Conservation (phyloP, 2,329 filamentous ascomycete species). For the Didymella exigua region DNA sequence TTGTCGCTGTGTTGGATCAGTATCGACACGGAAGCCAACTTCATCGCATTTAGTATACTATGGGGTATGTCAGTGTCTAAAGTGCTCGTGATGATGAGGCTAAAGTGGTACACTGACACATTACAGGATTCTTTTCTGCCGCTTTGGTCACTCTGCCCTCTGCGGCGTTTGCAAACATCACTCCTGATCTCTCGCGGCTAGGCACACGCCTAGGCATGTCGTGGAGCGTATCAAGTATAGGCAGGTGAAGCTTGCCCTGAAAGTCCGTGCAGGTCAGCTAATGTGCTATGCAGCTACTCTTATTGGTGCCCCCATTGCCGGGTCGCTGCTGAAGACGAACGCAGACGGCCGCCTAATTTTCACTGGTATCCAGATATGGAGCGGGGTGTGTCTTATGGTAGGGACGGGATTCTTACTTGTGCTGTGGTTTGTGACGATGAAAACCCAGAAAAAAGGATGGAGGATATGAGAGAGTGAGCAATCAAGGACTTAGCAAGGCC, state of each 20-base stretch:
- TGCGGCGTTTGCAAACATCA: slow-evolving; percentile 46
- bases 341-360: slow-evolving; percentile 33
- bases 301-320: slow-evolving; percentile 46
- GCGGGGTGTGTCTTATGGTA: slow-evolving; percentile 42
- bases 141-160: slow-evolving; percentile 47
- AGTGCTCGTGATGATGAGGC: neutral
- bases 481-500: neutral
- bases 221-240: slow-evolving; percentile 44
- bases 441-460: slow-evolving; percentile 38
- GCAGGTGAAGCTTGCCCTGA: neutral
- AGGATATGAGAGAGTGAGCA: slow-evolving; percentile 28
- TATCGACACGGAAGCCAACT: slow-evolving; percentile 33
- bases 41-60: slow-evolving; percentile 44
- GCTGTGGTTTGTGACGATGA: slow-evolving; percentile 34
- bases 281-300: slow-evolving; percentile 28
- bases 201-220: slow-evolving; percentile 48
- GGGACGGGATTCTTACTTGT: slow-evolving; percentile 33
- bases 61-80: slow-evolving; percentile 36
- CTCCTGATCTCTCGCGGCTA: slow-evolving; percentile 42
- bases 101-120: neutral
- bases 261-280: neutral
- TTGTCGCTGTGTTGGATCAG: slow-evolving; percentile 42
- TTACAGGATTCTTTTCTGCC: slow-evolving; percentile 45
- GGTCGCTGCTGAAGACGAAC: slow-evolving; percentile 36
- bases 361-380: slow-evolving; percentile 45